These are phyloP conservation scores for Epichloe uncinata DNA, from an alignment of 2,329 filamentous ascomycete species.

Conservation along the genomic window DNA sequence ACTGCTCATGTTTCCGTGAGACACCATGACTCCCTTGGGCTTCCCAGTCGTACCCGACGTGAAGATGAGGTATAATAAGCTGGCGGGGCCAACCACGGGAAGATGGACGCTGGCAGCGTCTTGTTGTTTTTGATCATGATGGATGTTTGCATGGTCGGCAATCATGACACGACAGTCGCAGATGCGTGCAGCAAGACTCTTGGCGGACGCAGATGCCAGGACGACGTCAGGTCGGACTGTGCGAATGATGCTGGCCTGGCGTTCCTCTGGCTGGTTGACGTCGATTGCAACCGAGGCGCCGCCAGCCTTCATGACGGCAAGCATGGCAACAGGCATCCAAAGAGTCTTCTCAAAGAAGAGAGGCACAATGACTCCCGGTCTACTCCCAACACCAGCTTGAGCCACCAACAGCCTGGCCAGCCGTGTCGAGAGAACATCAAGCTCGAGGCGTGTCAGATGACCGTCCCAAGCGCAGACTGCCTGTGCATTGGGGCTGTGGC, in stretches of 20 bases:
- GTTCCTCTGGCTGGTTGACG: not conserved
- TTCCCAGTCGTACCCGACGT: not conserved
- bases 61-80: not conserved
- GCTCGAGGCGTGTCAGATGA: not conserved
- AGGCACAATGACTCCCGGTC: not conserved
- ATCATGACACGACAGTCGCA: not conserved
- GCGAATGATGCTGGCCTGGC: not conserved
- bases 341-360: not conserved
- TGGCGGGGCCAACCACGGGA: not conserved
- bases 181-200: not conserved
- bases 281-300: not conserved
- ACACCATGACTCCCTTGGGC: conserved; percentile 1
- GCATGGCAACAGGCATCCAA: not conserved
- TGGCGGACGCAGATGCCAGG: not conserved
- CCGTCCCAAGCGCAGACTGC: not conserved
- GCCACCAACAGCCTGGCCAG: not conserved
- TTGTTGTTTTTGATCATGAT: not conserved
- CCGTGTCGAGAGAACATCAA: not conserved
- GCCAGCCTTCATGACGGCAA: conserved; percentile 1
- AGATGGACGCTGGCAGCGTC: not conserved
- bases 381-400: not conserved
- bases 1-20: not conserved
- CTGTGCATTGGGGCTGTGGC: not conserved
- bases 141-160: not conserved
- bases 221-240: not conserved